These are phyloP conservation scores for Pichia sp. DNA, from an alignment of 1,139 yeast species.

Conservation along the genomic window DNA sequence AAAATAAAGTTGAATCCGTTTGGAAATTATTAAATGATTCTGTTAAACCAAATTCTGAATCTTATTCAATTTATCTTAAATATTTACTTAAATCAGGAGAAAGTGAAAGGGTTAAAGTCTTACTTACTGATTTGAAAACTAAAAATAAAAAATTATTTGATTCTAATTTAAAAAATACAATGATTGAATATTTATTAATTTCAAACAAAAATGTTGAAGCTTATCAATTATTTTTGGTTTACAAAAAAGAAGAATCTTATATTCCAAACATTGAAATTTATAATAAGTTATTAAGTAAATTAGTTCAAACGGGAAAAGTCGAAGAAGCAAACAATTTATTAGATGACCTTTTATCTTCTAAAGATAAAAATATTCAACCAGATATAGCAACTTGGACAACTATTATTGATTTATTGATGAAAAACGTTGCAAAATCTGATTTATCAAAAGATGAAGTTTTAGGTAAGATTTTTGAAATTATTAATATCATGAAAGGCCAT, in stretches of 20 bases:
- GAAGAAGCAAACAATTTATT: conserved; percentile 33
- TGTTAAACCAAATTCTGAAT: conserved; percentile 29
- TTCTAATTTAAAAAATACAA: conserved; percentile 21
- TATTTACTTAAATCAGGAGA: conserved; percentile 30
- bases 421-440: conserved; percentile 35
- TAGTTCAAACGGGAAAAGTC: conserved; percentile 28
- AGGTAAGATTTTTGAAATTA: conserved; percentile 30
- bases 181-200: conserved; percentile 23
- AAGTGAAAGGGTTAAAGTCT: conserved; percentile 29
- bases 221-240: conserved; percentile 19
- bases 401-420: conserved; percentile 51
- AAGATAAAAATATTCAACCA: conserved; percentile 33
- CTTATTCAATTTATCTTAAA: conserved; percentile 35
- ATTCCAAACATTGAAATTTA: conserved; percentile 33
- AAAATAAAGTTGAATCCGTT: conserved; percentile 32
- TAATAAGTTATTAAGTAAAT: conserved; percentile 35
- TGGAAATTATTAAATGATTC: conserved; percentile 31
- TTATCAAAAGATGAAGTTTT: conserved; percentile 33
- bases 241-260: conserved; percentile 17
- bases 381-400: conserved; percentile 65
- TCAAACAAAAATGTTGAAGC: conserved; percentile 21
- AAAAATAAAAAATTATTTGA: conserved; percentile 17
- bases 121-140: conserved; percentile 30
- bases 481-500: conserved; percentile 39
- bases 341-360: conserved; percentile 29